Evolutionary conservation across 139 green algal genomes (phyloP).

Genomic region (Asterochloris sp.): DNA sequence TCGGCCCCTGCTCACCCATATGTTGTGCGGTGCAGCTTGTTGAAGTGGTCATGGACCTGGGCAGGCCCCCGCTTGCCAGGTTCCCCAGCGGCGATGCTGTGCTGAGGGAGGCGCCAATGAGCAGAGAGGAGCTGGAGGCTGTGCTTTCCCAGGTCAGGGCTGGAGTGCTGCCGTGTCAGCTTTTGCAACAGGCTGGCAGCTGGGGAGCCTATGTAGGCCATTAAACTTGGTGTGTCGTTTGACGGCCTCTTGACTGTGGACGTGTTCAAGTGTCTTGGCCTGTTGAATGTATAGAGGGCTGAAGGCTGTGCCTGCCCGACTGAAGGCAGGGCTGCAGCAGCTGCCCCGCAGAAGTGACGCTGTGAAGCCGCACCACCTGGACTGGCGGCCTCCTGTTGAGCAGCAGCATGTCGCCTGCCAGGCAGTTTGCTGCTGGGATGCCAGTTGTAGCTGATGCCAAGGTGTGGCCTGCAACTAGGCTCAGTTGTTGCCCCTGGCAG

Average conservation of each 20-base stretch:
- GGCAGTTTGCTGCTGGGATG: not conserved
- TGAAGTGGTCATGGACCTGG: conserved; percentile 87
- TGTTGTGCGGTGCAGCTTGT: conserved; percentile 44
- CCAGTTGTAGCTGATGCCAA: not conserved
- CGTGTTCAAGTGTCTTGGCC: not conserved
- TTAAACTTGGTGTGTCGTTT: not conserved
- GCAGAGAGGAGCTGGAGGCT: conserved; percentile 58
- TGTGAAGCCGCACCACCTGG: not conserved
- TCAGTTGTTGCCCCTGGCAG: not conserved
- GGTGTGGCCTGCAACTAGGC: not conserved
- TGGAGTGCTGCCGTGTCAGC: not conserved
- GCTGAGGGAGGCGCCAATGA: conserved; percentile 48
- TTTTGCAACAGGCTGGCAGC: not conserved
- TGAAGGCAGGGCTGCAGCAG: no score
- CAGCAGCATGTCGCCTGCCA: not conserved
- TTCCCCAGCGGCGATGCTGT: conserved; percentile 63
- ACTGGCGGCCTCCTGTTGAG: not conserved
- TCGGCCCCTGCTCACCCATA: no score
- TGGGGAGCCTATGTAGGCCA: not conserved
- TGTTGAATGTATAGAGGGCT: not conserved
- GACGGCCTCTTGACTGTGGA: not conserved
- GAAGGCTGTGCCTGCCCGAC: no score
- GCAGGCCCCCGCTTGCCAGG: conserved; percentile 64
- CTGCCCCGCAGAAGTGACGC: not conserved
- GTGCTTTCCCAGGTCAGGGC: conserved; percentile 41